Evolutionary conservation across 495 filamentous ascomycete genomes (phyloP).

Genomic region (Evansstolkia leycettana): DNA sequence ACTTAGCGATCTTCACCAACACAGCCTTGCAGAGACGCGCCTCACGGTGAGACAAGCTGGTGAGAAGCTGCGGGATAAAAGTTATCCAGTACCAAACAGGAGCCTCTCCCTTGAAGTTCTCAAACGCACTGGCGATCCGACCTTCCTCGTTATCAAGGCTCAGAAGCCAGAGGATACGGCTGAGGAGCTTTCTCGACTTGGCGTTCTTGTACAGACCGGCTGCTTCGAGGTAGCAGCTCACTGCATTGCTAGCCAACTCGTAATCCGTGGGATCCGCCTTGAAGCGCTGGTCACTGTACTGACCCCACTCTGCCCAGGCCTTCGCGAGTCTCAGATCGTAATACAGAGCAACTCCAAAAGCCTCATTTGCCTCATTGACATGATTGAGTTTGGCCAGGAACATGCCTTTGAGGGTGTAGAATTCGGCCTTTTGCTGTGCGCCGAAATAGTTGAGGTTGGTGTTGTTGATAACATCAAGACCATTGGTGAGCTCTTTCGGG

Average conservation of each 20-base stretch:
- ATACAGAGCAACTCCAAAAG: constrained; percentile 87
- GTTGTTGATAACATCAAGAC: constrained; percentile 97
- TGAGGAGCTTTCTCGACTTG: constrained; percentile 92
- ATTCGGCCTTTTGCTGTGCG: constrained; percentile 90
- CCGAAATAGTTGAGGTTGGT: constrained; percentile 98
- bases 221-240: constrained; percentile 94
- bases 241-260: constrained; percentile 71
- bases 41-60: constrained; percentile 79
- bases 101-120: constrained; percentile 89
- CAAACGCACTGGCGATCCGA: constrained; percentile 67
- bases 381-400: constrained; percentile 88
- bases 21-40: constrained; percentile 72
- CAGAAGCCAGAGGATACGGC: constrained; percentile 89
- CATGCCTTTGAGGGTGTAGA: constrained; percentile 99
- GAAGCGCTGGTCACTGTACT: constrained; percentile 92
- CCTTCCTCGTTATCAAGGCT: constrained; percentile 84
- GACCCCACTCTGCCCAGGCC: constrained; percentile 98
- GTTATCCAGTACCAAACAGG: constrained; percentile 99
- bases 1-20: constrained; percentile 85
- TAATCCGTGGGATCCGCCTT: constrained; percentile 75
- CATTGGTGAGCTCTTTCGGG: constrained; percentile 74
- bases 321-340: constrained; percentile 92
- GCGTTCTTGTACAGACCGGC: constrained; percentile 91
- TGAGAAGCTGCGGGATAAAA: constrained; percentile 91
- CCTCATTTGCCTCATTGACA: constrained; percentile 80